Percentiles rank a stretch among this genome's conserved stretches.
These are phyloP conservation scores for Warburgia ugandensis DNA, from an alignment of 164 flowering plant genomes.

Conservation along the genomic window DNA sequence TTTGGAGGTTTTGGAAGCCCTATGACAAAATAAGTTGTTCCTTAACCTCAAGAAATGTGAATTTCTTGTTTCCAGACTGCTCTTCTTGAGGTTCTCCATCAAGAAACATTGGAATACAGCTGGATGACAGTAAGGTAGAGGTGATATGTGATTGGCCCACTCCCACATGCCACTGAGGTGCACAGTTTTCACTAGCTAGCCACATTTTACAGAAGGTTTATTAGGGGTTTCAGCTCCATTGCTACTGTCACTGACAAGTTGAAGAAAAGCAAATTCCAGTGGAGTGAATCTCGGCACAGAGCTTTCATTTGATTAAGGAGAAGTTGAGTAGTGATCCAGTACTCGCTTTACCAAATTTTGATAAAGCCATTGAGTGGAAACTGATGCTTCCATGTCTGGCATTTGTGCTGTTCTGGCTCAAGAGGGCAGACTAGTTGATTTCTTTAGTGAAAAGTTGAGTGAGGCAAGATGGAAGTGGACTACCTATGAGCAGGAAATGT, in stretches of 20 bases:
- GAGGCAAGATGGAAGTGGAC: constrained; percentile 1
- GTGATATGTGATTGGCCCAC: no score
- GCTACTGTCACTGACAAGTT: neutral
- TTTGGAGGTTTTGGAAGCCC: no score
- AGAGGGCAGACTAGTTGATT: neutral
- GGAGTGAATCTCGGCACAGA: neutral
- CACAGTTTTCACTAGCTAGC: no score
- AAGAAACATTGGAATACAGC: no score
- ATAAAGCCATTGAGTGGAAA: neutral
- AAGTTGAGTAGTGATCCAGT: neutral
- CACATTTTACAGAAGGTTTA: constrained; percentile 1
- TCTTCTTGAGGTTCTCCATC: no score
- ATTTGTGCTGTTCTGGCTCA: no score
- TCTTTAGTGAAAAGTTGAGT: constrained; percentile 4
- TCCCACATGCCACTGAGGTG: no score
- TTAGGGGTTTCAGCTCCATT: neutral
- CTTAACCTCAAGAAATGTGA: no score
- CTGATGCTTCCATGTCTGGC: neutral
- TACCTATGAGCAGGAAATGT: neutral
- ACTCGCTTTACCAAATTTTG: neutral
- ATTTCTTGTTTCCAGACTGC: no score
- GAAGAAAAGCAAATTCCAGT: neutral
- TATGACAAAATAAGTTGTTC: no score
- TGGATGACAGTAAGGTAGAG: no score
- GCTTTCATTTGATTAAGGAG: neutral